Base-by-base conservation (phyloP, 805 yeast genomes). In the Candida boleticola region DNA sequence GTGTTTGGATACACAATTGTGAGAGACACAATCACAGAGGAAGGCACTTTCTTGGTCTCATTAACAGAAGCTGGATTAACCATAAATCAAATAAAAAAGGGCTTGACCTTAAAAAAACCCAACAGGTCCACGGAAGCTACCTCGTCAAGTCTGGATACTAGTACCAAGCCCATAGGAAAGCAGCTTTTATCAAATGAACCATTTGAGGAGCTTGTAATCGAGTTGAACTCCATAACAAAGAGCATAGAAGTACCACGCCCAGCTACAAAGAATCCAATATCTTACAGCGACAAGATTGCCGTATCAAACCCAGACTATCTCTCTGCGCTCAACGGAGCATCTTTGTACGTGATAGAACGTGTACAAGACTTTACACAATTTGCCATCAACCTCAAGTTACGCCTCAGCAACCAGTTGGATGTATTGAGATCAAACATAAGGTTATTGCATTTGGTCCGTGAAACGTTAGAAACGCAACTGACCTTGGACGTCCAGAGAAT, bases 191-290 rank as follows among this genome's bases (percentile, higher is more conserved):
- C 29, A 11, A 37, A 42, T 29, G 52, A 46, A 35, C 51, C 53
- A 9, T 44, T 54, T 41, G 53, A 48, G 27, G 60, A 57, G 39
- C 45, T 61, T 10, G 32, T 48, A 5, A 39, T 43, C 13, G 60
- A 58, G 36, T 40, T 57, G 23, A 38, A 38, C 9, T 9, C 29
- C 1, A 9, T 17, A 13, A 9, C 22, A n/a, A 19, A n/a, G 17
- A 23, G n/a, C 6, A n/a, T 16, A 17, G 13, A 17, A 16, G n/a
- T 23, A 23, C 27, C 27, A 23, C 27, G 27, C 27, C 27, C 27
- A 23, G 10, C 7, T 7, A 7, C 11, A 11, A 14, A 11, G 18
- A 36, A n/a, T 14, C 7, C 20, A 22, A 20, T 19, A 9, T 14
- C 36, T 29, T 29, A 23, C 35, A 11, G 26, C 17, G 40, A 29